Evolutionary conservation across 164 flowering plant genomes (phyloP), one percentile per base, ranked within the genome.

Genomic region (Tetracentron sinense): DNA sequence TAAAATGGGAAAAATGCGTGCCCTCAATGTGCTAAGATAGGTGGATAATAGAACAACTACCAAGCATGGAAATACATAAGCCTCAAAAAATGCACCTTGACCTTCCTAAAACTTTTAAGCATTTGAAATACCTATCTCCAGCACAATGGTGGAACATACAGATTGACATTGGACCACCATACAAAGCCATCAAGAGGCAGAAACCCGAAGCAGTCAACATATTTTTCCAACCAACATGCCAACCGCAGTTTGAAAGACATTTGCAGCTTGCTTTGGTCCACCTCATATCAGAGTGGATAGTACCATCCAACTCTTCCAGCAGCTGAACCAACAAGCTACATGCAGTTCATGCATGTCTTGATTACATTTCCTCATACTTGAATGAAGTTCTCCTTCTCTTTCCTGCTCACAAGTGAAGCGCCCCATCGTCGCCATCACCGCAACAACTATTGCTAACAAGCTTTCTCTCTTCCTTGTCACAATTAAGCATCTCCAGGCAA

Each of bases 111-210:
- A 44, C 57, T 67, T 68, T 47, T 60, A 58, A 75, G 80, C 62
- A 69, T 73, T 62, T 52, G 58, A 73, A 64, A 49, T 66, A 69
- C 74, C 75, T 74, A 70, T 64, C 66, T 62, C 62, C 63, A 29
- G 68, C 60, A 69, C 72, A 77, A 54, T 17, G 67, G 72, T 21
- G 52, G 66, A 68, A 74, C 64, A 64, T 78, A 75, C 78, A 77
- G 70, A 68, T 71, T 69, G 69, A 63, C 64, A 33, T n/a, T 15
- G 38, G 66, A 64, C 68, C 69, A 63, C 58, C 66, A 63, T 62
- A 69, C 46, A 57, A 54, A 53, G 64, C 55, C 69, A 64, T 64
- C 56, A 60, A 67, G 60, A 69, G 54, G 58, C 62, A 58, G 64
- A 64, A 66, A 54, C 46, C 65, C 58, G 49, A 57, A 66, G 46